A percentile compares a stretch with the other conserved stretches of the same genome.
phyloP scores from a whole-genome alignment of 371 early-diverging fungal genomes.

The Gilbertella persicaria region DNA sequence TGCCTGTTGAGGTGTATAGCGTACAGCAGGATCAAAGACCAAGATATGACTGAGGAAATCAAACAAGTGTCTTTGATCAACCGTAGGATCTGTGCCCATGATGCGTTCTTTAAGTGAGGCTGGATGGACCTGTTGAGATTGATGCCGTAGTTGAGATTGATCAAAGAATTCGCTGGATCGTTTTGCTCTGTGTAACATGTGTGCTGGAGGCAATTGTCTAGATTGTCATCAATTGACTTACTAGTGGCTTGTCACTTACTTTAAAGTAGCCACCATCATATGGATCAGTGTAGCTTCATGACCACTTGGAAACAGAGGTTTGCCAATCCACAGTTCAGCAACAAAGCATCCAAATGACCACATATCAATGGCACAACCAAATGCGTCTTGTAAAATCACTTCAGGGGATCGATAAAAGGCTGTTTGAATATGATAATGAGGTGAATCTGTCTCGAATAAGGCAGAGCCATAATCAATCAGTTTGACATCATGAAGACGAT shows the following conservation, averaged over 20 bases:
- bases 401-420: constrained; percentile 98
- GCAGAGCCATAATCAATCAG: constrained; percentile 99
- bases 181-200: constrained; percentile 12
- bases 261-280: constrained; percentile 86
- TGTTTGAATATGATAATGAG: constrained; percentile 94
- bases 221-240: neutral
- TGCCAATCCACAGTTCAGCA: constrained; percentile 93
- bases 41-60: constrained; percentile 88
- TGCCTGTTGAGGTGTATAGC: constrained; percentile 92
- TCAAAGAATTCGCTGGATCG: constrained; percentile 5
- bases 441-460: constrained; percentile 75
- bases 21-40: constrained; percentile 80
- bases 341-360: constrained; percentile 99
- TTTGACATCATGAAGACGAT: constrained; percentile 85
- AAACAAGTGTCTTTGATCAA: constrained; percentile 40
- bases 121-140: constrained; percentile 3
- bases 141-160: neutral
- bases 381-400: constrained; percentile 89
- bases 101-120: constrained; percentile 7
- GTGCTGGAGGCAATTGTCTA: constrained; percentile 17
- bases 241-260: constrained; percentile 41
- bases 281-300: constrained; percentile 89
- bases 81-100: constrained; percentile 10
- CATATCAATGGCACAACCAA: constrained; percentile 95
- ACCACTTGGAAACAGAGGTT: constrained; percentile 91